These are phyloP conservation scores for Diplotaxis tenuifolia DNA, from an alignment of 345 rosid genomes.

Conservation along the genomic window DNA sequence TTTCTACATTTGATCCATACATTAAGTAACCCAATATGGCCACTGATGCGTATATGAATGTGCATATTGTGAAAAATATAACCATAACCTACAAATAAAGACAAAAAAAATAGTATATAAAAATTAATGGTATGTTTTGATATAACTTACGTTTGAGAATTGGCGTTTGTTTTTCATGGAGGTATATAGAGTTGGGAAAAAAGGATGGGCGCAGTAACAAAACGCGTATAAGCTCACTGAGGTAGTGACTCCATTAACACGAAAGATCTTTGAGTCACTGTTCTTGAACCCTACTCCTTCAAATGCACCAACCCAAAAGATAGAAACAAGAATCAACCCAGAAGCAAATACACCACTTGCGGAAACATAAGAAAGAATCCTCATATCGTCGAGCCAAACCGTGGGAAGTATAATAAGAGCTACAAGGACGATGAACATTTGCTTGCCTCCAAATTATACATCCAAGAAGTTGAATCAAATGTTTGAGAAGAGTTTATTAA, in stretches of 20 bases:
- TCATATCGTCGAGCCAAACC: conserved; percentile 75
- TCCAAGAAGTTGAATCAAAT: conserved; percentile 49
- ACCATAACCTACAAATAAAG: conserved; percentile 55
- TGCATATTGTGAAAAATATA: conserved; percentile 50
- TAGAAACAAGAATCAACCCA: conserved; percentile 61
- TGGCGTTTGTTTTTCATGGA: conserved; percentile 79
- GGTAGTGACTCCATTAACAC: conserved; percentile 59
- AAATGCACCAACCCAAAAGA: conserved; percentile 64
- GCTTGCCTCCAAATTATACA: conserved; percentile 47
- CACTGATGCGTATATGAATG: conserved; percentile 52
- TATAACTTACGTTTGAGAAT: conserved; percentile 65
- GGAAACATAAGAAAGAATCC: conserved; percentile 75
- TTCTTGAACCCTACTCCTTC: conserved; percentile 71
- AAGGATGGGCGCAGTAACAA: conserved; percentile 90
- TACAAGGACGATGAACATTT: conserved; percentile 56
- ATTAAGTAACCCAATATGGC: conserved; percentile 60
- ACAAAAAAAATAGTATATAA: no score
- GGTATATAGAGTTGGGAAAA: conserved; percentile 79
- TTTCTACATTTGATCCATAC: conserved; percentile 47
- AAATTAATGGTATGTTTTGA: background rate
- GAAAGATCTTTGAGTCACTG: conserved; percentile 41
- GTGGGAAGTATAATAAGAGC: conserved; percentile 74
- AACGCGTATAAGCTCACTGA: conserved; percentile 85
- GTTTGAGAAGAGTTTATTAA: conserved; percentile 56
- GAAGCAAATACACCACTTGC: conserved; percentile 92